Evolutionary conservation across 1,284 basidiomycete species (phyloP).

Genomic region (Neonothopanus nambi): DNA sequence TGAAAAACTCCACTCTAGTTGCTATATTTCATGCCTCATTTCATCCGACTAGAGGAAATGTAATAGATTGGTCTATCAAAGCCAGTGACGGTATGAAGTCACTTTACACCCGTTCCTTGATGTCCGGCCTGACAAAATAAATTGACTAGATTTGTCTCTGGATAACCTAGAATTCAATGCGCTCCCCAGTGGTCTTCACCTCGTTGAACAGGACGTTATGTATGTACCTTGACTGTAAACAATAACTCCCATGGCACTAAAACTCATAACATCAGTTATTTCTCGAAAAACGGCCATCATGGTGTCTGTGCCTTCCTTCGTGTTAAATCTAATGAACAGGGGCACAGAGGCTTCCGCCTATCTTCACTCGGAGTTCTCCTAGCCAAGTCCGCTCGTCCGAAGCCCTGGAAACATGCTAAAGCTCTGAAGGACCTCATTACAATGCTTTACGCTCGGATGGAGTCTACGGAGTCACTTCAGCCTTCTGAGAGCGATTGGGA

Average conservation of each 20-base stretch:
- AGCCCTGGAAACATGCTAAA: conserved; percentile 70
- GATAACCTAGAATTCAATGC: conserved; percentile 76
- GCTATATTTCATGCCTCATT: conserved; percentile 83
- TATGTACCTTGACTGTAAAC: conserved; percentile 34
- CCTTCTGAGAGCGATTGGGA: conserved; percentile 63
- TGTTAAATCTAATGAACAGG: conserved; percentile 62
- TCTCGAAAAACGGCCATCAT: conserved; percentile 64
- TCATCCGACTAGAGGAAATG: conserved; percentile 76
- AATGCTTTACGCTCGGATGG: conserved; percentile 53
- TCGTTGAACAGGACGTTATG: conserved; percentile 76
- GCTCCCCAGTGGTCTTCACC: conserved; percentile 77
- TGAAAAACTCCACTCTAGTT: no score
- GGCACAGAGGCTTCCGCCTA: conserved; percentile 75
- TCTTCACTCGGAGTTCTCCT: conserved; percentile 77
- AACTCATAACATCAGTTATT: conserved; percentile 50
- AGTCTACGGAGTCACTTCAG: conserved; percentile 47
- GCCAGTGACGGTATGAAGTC: conserved; percentile 54
- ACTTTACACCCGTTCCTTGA: background rate
- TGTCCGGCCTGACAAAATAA: no score
- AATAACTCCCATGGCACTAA: conserved; percentile 11
- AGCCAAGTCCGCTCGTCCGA: conserved; percentile 57
- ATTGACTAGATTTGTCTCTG: conserved; percentile 55
- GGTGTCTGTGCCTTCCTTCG: conserved; percentile 74
- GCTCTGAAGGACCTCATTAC: conserved; percentile 61
- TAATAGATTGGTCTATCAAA: conserved; percentile 73